These are phyloP conservation scores for Lagenaria siceraria DNA, from an alignment of 306 rosid genomes.

Conservation along the genomic window DNA sequence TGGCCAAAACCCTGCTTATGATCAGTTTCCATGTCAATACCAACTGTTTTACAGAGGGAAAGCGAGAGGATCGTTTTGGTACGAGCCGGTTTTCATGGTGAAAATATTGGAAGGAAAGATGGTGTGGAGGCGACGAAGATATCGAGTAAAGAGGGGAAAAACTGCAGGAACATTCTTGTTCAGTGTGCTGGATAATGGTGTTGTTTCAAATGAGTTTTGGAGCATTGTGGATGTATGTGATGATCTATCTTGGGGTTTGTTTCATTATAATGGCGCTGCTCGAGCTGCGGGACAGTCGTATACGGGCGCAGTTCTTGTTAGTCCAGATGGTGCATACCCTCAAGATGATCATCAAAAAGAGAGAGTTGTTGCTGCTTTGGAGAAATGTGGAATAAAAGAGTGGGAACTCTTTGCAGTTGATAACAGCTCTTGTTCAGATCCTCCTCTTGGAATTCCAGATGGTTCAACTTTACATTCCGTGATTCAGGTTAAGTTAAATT, in stretches of 20 bases:
- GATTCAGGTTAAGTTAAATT: not conserved
- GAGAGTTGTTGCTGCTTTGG: constrained; percentile 35
- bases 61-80: constrained; percentile 84
- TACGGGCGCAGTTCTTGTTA: constrained; percentile 72
- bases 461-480: constrained; percentile 41
- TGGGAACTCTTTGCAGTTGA: constrained; percentile 58
- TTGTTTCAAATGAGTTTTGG: constrained; percentile 85
- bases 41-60: constrained; percentile 82
- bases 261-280: constrained; percentile 77
- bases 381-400: constrained; percentile 58
- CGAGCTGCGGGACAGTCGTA: constrained; percentile 80
- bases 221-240: constrained; percentile 60
- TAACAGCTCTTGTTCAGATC: constrained; percentile 44
- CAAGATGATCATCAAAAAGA: constrained; percentile 20
- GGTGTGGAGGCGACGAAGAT: constrained; percentile 77
- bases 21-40: constrained; percentile 80
- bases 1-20: constrained; percentile 82
- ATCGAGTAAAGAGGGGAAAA: constrained; percentile 62
- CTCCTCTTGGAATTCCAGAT: constrained; percentile 71
- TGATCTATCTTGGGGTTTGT: constrained; percentile 80
- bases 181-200: constrained; percentile 79
- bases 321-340: constrained; percentile 65
- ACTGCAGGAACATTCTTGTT: constrained; percentile 57
- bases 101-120: constrained; percentile 62
- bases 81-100: constrained; percentile 77